Percentiles rank a stretch among this genome's conserved stretches.
These are phyloP conservation scores for Marchantia paleacea DNA, from an alignment of 225 moss, liverwort and hornwort genomes.

Conservation along the genomic window DNA sequence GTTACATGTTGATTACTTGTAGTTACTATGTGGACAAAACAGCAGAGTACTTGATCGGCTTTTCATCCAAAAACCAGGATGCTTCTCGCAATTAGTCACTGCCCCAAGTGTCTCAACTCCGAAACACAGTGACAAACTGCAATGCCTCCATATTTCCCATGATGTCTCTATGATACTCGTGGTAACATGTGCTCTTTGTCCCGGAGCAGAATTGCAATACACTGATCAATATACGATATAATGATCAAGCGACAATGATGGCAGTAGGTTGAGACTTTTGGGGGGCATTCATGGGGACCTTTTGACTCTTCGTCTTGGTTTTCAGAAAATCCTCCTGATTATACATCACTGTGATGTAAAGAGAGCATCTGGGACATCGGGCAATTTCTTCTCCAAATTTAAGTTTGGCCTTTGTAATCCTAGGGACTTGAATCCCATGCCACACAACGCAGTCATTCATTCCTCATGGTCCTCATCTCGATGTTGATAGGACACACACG, in stretches of 20 bases:
- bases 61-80: background rate
- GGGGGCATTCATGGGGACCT: background rate
- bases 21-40: background rate
- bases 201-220: background rate
- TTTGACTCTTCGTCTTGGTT: background rate
- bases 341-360: slow-evolving; percentile 86
- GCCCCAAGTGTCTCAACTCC: no score
- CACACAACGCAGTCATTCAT: no score
- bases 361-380: slow-evolving; percentile 92
- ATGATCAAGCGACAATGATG: slow-evolving; percentile 18
- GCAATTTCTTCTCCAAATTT: slow-evolving; percentile 84
- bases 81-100: background rate
- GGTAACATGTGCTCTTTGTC: no score
- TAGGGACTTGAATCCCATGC: no score
- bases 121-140: no score
- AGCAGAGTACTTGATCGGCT: background rate
- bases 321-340: slow-evolving; percentile 49
- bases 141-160: no score
- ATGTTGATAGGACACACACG: no score
- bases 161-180: background rate
- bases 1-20: no score
- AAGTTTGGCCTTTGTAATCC: slow-evolving; percentile 51
- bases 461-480: no score
- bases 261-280: slow-evolving; percentile 2
- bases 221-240: no score